These are phyloP conservation scores for Stagonosporopsis cucurbitacearum DNA, from an alignment of 2,329 filamentous ascomycete species.

Conservation along the genomic window DNA sequence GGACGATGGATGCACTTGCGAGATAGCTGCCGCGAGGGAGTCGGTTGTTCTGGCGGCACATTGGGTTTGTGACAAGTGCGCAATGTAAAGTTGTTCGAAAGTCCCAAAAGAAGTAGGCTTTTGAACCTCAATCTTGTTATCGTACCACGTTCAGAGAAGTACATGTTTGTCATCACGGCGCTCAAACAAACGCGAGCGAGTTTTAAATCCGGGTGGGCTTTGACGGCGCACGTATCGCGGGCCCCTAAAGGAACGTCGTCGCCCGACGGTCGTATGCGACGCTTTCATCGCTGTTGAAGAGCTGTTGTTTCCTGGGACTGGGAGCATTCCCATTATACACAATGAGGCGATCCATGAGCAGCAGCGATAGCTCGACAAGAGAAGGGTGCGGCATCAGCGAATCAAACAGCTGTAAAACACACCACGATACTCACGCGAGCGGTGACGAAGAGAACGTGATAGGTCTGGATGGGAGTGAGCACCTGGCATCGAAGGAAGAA, in stretches of 20 bases:
- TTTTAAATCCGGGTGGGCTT: slow-evolving; percentile 22
- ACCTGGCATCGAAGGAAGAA: neutral
- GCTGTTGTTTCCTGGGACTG: neutral
- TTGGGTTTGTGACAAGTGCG: neutral
- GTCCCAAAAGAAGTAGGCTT: neutral
- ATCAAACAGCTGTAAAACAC: slow-evolving; percentile 25
- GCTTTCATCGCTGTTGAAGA: neutral
- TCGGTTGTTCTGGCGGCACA: neutral
- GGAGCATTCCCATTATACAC: neutral
- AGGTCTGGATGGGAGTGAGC: slow-evolving; percentile 14
- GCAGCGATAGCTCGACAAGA: slow-evolving; percentile 14
- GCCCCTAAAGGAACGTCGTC: slow-evolving; percentile 11
- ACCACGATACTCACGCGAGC: slow-evolving; percentile 6
- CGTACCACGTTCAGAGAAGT: neutral
- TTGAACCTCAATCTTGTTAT: neutral
- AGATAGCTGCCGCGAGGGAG: neutral
- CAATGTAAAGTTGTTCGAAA: neutral
- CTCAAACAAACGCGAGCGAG: slow-evolving; percentile 16
- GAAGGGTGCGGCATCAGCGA: slow-evolving; percentile 12
- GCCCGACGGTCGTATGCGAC: neutral
- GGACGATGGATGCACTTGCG: neutral
- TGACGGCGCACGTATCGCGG: neutral
- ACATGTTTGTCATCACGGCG: slow-evolving; percentile 18
- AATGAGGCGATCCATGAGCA: slow-evolving; percentile 4
- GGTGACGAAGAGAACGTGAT: slow-evolving; percentile 25